Conservation (phyloP, 192 early-diverging fungal species). For the Coemansia sp. region DNA sequence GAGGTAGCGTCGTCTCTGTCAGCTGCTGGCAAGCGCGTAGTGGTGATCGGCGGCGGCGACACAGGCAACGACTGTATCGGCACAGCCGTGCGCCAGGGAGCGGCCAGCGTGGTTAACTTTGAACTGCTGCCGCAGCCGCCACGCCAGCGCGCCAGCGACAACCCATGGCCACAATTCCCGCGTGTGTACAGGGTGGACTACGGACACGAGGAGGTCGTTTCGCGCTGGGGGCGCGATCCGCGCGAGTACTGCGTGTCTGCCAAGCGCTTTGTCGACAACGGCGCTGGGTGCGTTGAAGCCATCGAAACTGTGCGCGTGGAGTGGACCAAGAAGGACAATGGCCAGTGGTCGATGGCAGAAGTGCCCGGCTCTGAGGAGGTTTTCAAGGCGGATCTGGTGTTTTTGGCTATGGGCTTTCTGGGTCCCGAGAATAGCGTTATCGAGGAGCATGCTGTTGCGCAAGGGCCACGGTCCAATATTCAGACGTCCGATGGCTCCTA, state of each 20-base stretch:
- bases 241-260: constrained; percentile 93
- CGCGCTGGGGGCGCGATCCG: constrained; percentile 91
- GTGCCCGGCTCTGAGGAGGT: constrained; percentile 80
- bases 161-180: constrained; percentile 98
- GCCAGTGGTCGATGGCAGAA: constrained; percentile 88
- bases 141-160: constrained; percentile 74
- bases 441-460: constrained; percentile 76
- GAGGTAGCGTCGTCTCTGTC: constrained; percentile 56
- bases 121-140: constrained; percentile 96
- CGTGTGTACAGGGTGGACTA: constrained; percentile 95
- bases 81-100: constrained; percentile 90
- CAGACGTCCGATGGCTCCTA: constrained; percentile 77
- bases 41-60: constrained; percentile 98
- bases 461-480: constrained; percentile 77
- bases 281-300: constrained; percentile 76
- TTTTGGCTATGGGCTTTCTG: constrained; percentile 95
- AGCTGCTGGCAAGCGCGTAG: constrained; percentile 89
- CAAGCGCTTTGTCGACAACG: constrained; percentile 91
- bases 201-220: constrained; percentile 88
- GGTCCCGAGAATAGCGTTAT: constrained; percentile 86
- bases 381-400: constrained; percentile 86
- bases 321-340: constrained; percentile 81
- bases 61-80: constrained; percentile 97
- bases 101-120: constrained; percentile 90
- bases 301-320: constrained; percentile 95